Evolutionary conservation across 2,329 filamentous ascomycete species (phyloP), one percentile per base, ranked within the genome.

Genomic region (Fusarium sp.): DNA sequence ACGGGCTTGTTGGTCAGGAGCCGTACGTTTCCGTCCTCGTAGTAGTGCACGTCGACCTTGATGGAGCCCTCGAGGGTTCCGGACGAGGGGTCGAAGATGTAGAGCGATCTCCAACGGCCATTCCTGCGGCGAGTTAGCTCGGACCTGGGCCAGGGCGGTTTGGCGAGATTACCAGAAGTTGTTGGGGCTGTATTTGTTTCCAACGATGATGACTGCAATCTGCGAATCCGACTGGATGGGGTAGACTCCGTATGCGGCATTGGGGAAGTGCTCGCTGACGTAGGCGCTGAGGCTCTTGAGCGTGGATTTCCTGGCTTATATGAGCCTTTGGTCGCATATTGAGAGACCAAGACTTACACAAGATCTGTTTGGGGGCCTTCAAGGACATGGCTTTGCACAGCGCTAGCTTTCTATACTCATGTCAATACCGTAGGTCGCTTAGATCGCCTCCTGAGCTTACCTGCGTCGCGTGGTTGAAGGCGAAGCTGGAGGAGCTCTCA

Each of bases 21-120:
- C 2, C 96, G 91, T 62, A 99, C 96, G 78, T 99, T 99, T 68
- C 96, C 96, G 78, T 99, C 96, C 82, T 99, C 96, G 83, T 99
- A 99, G 86, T 99, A 99, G 85, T 99, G 96, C 56, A 99, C 95
- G 74, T 98, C 94, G 58, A 97, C 92, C 79, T 95, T 93, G 80
- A 98, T 90, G 64, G 86, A 89, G 74, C 96, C 96, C 36, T 90
- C 89, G 44, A 98, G 83, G 51, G 84, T 84, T 69, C 85, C 85
- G 2, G 87, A 87, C n/a, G 89, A 83, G 4, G 93, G 89, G 68
- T 90, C 86, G 80, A 91, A 91, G 74, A 91, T 86, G 83, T 98
- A 98, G 58, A 91, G 86, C 51, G 93, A 94, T 76, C 96, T 92
- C 93, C 96, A 99, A 68, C 96, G 93, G 68, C 96, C 96, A 82